phyloP scores from a whole-genome alignment of 1,284 basidiomycete species.

The Golubevia pallescens region DNA sequence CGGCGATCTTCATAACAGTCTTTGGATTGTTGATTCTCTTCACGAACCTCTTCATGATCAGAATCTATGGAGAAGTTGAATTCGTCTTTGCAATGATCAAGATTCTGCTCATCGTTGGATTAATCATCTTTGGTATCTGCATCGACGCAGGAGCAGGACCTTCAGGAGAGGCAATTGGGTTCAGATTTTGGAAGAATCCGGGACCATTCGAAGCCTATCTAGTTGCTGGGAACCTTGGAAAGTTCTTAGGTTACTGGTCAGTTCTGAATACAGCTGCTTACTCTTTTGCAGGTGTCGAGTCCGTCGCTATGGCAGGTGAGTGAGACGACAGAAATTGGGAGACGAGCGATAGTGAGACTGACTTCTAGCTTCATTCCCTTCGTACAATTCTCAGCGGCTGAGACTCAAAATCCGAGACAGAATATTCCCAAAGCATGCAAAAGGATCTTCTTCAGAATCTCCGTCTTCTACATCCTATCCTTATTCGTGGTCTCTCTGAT shows the following conservation, averaged over 20 bases:
- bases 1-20: constrained; percentile 66
- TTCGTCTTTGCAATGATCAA: constrained; percentile 16
- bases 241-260: constrained; percentile 42
- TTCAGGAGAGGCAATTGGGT: constrained; percentile 11
- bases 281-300: constrained; percentile 44
- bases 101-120: constrained; percentile 12
- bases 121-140: constrained; percentile 12
- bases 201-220: constrained; percentile 18
- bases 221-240: constrained; percentile 28
- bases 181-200: constrained; percentile 10
- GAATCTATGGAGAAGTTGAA: constrained; percentile 2
- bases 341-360: too few species aligned
- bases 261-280: constrained; percentile 45
- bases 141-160: constrained; percentile 9
- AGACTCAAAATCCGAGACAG: neutral
- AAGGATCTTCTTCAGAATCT: neutral
- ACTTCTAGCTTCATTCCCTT: neutral
- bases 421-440: neutral
- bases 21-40: constrained; percentile 66
- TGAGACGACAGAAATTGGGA: too few species aligned
- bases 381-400: neutral
- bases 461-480: neutral
- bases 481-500: neutral
- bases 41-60: constrained; percentile 20
- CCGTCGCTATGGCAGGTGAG: constrained; percentile 21